Conservation (phyloP, 2,329 filamentous ascomycete species). For the Hymenoscyphus fructigenus region DNA sequence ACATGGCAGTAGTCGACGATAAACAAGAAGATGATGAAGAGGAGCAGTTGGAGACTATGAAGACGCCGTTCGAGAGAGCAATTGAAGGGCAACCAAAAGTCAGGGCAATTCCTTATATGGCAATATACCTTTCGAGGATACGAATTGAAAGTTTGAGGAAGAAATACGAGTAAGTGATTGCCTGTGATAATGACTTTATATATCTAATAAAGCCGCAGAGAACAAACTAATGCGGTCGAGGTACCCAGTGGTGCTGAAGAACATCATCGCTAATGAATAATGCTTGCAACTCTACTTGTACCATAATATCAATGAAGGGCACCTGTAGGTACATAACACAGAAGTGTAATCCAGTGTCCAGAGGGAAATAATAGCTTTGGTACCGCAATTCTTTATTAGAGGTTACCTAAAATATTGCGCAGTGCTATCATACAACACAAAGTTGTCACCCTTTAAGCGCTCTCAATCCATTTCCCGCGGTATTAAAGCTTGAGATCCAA, state of each 20-base stretch:
- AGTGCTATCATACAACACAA: background rate
- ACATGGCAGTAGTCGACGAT: constrained; percentile 22
- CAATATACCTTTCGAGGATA: constrained; percentile 56
- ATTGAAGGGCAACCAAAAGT: constrained; percentile 47
- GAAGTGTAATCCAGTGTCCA: background rate
- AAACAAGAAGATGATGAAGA: constrained; percentile 39
- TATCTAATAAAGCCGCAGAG: constrained; percentile 27
- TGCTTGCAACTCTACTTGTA: background rate
- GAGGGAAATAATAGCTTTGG: background rate
- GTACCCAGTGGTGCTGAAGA: background rate
- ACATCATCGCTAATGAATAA: background rate
- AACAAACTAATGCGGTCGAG: constrained; percentile 35
- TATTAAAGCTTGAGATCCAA: background rate
- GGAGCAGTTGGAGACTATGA: constrained; percentile 57
- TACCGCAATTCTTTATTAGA: background rate
- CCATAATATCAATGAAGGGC: background rate
- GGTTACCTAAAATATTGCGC: background rate
- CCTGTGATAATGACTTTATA: background rate
- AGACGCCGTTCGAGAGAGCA: constrained; percentile 55
- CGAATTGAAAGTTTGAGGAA: constrained; percentile 56
- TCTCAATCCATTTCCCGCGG: background rate
- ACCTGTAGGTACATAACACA: background rate
- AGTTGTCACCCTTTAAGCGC: background rate
- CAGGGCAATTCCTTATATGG: constrained; percentile 54
- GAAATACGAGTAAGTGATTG: constrained; percentile 35